Percentiles rank a stretch among this genome's conserved stretches.
Conservation (phyloP, 2,329 filamentous ascomycete species). For the Penicillium sp. region DNA sequence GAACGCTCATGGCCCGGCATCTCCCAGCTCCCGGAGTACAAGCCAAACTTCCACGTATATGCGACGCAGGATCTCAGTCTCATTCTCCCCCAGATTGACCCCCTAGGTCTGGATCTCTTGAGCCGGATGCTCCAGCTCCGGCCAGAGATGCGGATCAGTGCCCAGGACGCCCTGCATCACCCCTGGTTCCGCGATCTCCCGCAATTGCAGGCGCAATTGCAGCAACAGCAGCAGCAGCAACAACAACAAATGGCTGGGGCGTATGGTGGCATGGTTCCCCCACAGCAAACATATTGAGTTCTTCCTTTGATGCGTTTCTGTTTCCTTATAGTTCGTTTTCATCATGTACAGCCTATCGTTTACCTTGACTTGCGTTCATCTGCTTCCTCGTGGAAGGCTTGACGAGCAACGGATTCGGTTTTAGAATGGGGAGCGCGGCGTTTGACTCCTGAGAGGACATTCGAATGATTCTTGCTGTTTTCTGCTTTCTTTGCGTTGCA, state of each 20-base stretch:
- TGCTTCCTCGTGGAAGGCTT: too few species aligned
- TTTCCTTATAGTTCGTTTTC: too few species aligned
- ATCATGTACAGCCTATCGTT: too few species aligned
- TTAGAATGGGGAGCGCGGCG: too few species aligned
- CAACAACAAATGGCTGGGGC: conserved; percentile 34
- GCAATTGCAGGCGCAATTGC: conserved; percentile 46
- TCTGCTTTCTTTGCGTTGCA: too few species aligned
- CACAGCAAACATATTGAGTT: conserved; percentile 30
- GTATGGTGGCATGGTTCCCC: conserved; percentile 35
- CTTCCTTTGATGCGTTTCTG: too few species aligned
- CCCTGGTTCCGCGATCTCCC: conserved; percentile 73
- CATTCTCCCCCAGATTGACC: conserved; percentile 84
- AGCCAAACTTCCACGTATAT: conserved; percentile 86
- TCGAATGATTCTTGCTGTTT: too few species aligned
- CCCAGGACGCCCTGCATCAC: conserved; percentile 75
- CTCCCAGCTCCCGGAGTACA: conserved; percentile 90
- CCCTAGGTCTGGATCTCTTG: conserved; percentile 77
- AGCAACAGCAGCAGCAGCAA: conserved; percentile 36
- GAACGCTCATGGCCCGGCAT: conserved; percentile 95
- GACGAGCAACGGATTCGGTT: too few species aligned
- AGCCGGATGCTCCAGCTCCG: conserved; percentile 85
- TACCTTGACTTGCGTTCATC: too few species aligned
- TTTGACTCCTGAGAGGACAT: too few species aligned
- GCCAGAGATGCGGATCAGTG: conserved; percentile 83
- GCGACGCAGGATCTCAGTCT: conserved; percentile 79